Conservation (phyloP, 768 basidiomycete genomes). For the Boletellus ananiceps region DNA sequence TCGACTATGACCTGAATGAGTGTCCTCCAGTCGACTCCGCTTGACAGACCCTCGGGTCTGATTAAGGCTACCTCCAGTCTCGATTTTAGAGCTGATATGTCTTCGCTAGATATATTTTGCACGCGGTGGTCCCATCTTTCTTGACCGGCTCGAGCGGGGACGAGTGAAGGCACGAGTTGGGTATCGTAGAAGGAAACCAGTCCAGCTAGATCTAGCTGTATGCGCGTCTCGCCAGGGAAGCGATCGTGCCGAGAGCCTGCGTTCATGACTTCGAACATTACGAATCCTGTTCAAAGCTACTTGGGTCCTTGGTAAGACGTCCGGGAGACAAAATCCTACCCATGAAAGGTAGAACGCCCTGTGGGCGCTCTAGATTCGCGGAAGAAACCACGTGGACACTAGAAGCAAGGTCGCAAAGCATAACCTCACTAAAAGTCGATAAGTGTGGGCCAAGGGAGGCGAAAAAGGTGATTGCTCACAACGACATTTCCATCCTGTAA, state of each 20-base stretch:
- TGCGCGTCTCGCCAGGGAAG: constrained; percentile 35
- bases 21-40: constrained; percentile 34
- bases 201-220: constrained; percentile 30
- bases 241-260: constrained; percentile 31
- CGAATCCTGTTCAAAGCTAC: constrained; percentile 1
- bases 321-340: neutral
- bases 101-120: constrained; percentile 20
- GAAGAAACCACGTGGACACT: too few relatives aligned
- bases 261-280: too few relatives aligned
- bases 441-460: too few relatives aligned
- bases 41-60: constrained; percentile 15
- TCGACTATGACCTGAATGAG: constrained; percentile 28
- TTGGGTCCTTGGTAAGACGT: too few relatives aligned
- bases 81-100: constrained; percentile 12
- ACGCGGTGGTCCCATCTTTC: constrained; percentile 32
- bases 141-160: constrained; percentile 19
- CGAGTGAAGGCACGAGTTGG: constrained; percentile 28
- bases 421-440: too few relatives aligned
- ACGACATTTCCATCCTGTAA: constrained; percentile 41
- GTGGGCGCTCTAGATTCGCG: too few relatives aligned
- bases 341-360: constrained; percentile 4
- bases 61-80: constrained; percentile 3
- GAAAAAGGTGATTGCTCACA: constrained; percentile 25
- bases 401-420: too few relatives aligned
- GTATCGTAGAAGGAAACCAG: constrained; percentile 37